phyloP scores from a whole-genome alignment of 495 filamentous ascomycete genomes.

The Aspergillus baeticus region DNA sequence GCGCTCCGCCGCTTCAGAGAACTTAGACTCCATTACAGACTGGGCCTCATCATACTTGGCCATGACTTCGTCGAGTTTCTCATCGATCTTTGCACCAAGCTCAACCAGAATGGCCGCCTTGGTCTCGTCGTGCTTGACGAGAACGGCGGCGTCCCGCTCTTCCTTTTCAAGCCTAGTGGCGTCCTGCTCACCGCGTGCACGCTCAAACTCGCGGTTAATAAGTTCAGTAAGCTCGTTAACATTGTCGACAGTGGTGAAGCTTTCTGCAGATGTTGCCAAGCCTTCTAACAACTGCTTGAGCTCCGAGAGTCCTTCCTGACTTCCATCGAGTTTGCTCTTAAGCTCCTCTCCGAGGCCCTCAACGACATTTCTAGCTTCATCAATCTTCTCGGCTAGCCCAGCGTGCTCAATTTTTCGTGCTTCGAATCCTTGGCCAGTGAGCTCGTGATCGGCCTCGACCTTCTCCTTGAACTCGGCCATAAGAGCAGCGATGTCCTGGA shows the following conservation, averaged over 20 bases:
- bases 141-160: slow-evolving; percentile 67
- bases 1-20: slow-evolving; percentile 63
- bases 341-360: slow-evolving; percentile 65
- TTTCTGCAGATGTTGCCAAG: slow-evolving; percentile 59
- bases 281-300: slow-evolving; percentile 61
- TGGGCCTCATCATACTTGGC: slow-evolving; percentile 82
- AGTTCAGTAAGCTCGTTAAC: slow-evolving; percentile 79
- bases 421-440: slow-evolving; percentile 76
- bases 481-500: slow-evolving; percentile 63
- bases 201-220: slow-evolving; percentile 79
- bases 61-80: slow-evolving; percentile 73
- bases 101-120: slow-evolving; percentile 56
- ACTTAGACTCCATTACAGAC: slow-evolving; percentile 63
- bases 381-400: slow-evolving; percentile 56
- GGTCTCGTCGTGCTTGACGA: slow-evolving; percentile 67
- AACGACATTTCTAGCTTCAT: slow-evolving; percentile 55
- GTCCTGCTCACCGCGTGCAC: slow-evolving; percentile 65
- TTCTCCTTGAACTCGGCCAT: slow-evolving; percentile 70
- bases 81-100: slow-evolving; percentile 67
- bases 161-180: slow-evolving; percentile 71
- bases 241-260: slow-evolving; percentile 56
- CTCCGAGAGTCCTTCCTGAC: slow-evolving; percentile 52
- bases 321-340: slow-evolving; percentile 59
- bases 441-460: slow-evolving; percentile 64
- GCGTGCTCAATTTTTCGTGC: slow-evolving; percentile 68